phyloP scores from a whole-genome alignment of 805 yeast species.

The Candida ipomoeae region DNA sequence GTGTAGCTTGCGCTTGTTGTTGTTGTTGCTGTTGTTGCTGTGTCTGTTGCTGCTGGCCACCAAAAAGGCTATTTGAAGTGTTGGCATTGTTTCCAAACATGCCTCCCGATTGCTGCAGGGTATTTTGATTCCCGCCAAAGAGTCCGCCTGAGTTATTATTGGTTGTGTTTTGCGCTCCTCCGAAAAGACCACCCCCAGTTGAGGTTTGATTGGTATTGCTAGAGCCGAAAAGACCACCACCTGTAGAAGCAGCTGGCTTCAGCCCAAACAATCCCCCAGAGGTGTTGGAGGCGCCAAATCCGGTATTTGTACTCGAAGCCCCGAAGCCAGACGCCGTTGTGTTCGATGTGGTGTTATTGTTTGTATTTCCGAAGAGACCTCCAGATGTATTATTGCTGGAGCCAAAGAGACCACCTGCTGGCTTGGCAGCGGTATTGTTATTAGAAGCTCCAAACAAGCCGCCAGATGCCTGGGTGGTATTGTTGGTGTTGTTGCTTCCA shows the following conservation, averaged over 20 bases:
- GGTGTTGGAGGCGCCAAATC: neutral
- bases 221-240: conserved; percentile 12
- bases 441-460: conserved; percentile 23
- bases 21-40: conserved; percentile 37
- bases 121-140: conserved; percentile 26
- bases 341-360: conserved; percentile 10
- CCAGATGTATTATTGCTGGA: conserved; percentile 14
- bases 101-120: conserved; percentile 5
- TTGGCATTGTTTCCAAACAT: conserved; percentile 12
- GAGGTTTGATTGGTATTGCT: conserved; percentile 5
- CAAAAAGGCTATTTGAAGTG: conserved; percentile 13
- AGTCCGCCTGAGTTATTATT: conserved; percentile 20
- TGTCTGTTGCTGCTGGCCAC: conserved; percentile 7
- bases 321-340: neutral
- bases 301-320: neutral
- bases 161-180: conserved; percentile 15
- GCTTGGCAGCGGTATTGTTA: neutral
- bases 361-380: conserved; percentile 36
- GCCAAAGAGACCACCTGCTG: conserved; percentile 2
- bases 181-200: conserved; percentile 31
- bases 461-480: conserved; percentile 26
- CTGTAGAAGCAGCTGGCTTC: conserved; percentile 7
- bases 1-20: conserved; percentile 43
- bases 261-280: conserved; percentile 9
- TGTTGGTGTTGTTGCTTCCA: conserved; percentile 19